A percentile compares a stretch with the other conserved stretches of the same genome.
Conservation (phyloP, 1,139 yeast genomes). For the Taphrina betulina region DNA sequence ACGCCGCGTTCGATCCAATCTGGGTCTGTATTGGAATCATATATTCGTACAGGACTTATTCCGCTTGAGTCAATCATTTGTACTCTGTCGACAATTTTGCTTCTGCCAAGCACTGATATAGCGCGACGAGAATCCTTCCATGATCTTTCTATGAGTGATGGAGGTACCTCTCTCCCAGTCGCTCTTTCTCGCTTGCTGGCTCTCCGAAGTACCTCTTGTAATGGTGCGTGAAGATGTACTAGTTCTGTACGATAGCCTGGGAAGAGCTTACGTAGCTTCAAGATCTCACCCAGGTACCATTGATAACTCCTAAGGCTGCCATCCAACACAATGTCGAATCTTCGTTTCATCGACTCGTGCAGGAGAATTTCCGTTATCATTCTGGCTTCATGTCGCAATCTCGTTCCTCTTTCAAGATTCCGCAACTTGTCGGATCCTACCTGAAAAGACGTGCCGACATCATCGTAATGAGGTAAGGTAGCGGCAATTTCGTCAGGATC, state of each 20-base stretch:
- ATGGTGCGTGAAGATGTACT: constrained; percentile 28
- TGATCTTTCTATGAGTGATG: constrained; percentile 24
- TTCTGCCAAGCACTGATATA: constrained; percentile 28
- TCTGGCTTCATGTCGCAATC: constrained; percentile 27
- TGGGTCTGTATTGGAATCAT: constrained; percentile 17
- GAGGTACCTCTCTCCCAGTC: constrained; percentile 24
- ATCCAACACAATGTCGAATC: constrained; percentile 14
- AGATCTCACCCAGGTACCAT: constrained; percentile 22
- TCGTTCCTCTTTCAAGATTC: constrained; percentile 11
- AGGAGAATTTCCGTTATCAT: constrained; percentile 20
- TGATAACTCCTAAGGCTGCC: constrained; percentile 25
- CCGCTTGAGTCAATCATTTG: constrained; percentile 30
- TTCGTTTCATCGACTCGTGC: constrained; percentile 21
- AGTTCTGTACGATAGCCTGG: constrained; percentile 20
- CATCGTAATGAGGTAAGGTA: constrained; percentile 13
- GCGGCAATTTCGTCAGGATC: constrained; percentile 31
- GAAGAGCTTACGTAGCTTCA: constrained; percentile 9
- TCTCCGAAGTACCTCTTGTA: constrained; percentile 16
- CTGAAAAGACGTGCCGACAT: constrained; percentile 1
- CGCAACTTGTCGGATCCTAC: neutral
- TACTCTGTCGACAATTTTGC: constrained; percentile 30
- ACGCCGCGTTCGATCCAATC: constrained; percentile 27
- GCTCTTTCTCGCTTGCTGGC: constrained; percentile 12
- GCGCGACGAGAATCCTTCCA: constrained; percentile 32
- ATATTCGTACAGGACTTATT: constrained; percentile 1